A percentile compares a stretch with the other conserved stretches of the same genome.
Evolutionary conservation across 768 basidiomycete genomes (phyloP).

Genomic region (Mycena capillaripes): DNA sequence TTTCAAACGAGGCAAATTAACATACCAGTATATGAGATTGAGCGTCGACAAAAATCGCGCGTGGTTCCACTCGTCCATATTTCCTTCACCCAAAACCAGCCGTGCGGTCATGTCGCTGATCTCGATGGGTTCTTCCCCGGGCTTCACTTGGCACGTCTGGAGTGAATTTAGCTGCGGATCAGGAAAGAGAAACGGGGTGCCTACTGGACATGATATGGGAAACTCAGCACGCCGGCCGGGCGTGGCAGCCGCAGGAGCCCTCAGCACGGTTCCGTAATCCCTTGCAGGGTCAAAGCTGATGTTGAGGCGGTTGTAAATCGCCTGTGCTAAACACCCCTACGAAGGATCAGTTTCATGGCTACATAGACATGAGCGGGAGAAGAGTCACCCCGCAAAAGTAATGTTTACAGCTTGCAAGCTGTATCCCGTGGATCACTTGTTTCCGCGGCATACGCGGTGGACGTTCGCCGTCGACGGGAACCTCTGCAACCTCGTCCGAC

Average conservation of each 20-base stretch:
- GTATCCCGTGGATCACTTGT: constrained; percentile 31
- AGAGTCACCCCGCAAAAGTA: constrained; percentile 38
- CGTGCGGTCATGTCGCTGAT: constrained; percentile 37
- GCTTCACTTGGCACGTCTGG: constrained; percentile 34
- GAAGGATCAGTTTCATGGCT: neutral
- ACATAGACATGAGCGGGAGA: neutral
- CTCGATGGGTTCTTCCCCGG: constrained; percentile 33
- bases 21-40: constrained; percentile 40
- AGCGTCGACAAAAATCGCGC: constrained; percentile 36
- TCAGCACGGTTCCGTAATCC: constrained; percentile 31
- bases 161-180: neutral
- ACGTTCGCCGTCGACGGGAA: constrained; percentile 5
- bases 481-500: constrained; percentile 17
- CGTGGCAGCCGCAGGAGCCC: neutral
- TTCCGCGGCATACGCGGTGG: constrained; percentile 11
- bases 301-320: constrained; percentile 37
- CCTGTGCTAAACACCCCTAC: constrained; percentile 38
- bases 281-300: constrained; percentile 36
- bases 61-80: constrained; percentile 41
- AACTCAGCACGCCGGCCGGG: constrained; percentile 34
- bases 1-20: neutral
- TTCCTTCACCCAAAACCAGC: constrained; percentile 37
- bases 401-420: constrained; percentile 40
- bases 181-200: neutral
- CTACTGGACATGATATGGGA: constrained; percentile 39